Evolutionary conservation across 441 rosid species (phyloP), one percentile per base, ranked within the genome.

Genomic region (Gossypium laxum): DNA sequence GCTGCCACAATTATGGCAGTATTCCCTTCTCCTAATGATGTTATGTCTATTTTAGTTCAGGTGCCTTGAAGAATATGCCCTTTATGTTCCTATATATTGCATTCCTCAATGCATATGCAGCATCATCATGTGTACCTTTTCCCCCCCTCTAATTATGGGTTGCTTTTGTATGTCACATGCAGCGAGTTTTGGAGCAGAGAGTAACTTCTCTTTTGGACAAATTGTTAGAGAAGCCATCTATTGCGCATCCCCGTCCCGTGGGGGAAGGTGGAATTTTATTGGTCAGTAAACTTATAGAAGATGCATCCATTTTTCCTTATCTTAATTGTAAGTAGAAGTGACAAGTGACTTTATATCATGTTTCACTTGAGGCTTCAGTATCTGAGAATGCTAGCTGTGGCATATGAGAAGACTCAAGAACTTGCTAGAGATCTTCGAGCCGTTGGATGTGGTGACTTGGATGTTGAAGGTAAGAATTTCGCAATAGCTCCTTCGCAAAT

Each of bases 21-120:
- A 76, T 95, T 92, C 78, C 99, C 99, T 24, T 88, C 98, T 76
- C 97, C 99, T 75, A 95, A 88, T 83, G 94, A 92, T 74, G 98
- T 95, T 72, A 95, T 95, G 99, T 84, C 98, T 54, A 95, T 95
- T 80, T 82, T 95, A 77, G 97, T 95, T 80, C 99, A 92, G 99
- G 98, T 95, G 86, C 66, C 18, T 2, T 38, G 72, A 71, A 21
- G 63, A 61, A 38, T 22, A 0, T 61, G 15, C 8, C 19, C 12
- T 21, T 54, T 19, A 56, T 32, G 15, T 57, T 51, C 26, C 43
- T 30, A 21, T 51, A 43, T 74, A 62, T 67, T 67, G 15, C 14
- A 11, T 74, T 12, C 51, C 14, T 61, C 17, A 30, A 48, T 28
- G 60, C 45, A 65, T 18, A 38, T 7, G 55, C 28, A 41, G 26